These are phyloP conservation scores for Coprinopsis strossmayeri DNA, from an alignment of 768 basidiomycete species.

Conservation along the genomic window DNA sequence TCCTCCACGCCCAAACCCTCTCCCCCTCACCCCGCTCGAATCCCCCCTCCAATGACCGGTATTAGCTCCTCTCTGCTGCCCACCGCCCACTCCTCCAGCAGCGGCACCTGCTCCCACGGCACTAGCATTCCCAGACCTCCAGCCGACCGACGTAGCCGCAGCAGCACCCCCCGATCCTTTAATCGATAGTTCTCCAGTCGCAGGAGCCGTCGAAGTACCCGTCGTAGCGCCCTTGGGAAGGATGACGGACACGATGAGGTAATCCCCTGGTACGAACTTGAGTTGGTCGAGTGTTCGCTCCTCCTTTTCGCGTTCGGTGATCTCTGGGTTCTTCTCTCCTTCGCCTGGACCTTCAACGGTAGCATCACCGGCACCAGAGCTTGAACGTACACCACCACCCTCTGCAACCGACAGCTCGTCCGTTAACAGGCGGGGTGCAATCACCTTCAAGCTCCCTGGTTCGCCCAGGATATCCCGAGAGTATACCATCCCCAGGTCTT, in stretches of 20 bases:
- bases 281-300: constrained; percentile 76
- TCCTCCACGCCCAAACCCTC: constrained; percentile 29
- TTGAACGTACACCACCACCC: constrained; percentile 7
- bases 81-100: constrained; percentile 37
- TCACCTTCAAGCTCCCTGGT: constrained; percentile 51
- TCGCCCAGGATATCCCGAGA: constrained; percentile 83
- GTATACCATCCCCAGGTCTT: constrained; percentile 78
- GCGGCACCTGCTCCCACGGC: constrained; percentile 38
- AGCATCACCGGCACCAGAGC: not conserved
- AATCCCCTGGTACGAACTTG: constrained; percentile 77
- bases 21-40: constrained; percentile 38
- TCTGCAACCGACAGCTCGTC: constrained; percentile 18
- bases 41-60: constrained; percentile 78
- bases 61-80: too few relatives aligned
- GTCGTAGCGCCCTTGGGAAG: constrained; percentile 61
- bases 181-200: constrained; percentile 32
- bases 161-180: constrained; percentile 25
- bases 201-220: constrained; percentile 28
- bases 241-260: constrained; percentile 65
- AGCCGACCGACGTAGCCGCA: constrained; percentile 20
- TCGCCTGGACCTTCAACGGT: not conserved
- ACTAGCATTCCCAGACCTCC: constrained; percentile 32
- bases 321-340: not conserved
- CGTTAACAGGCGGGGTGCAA: constrained; percentile 59
- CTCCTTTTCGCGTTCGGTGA: constrained; percentile 39